These are phyloP conservation scores for Bassia scoparia DNA, from an alignment of 148 eudicot genomes.

Conservation along the genomic window DNA sequence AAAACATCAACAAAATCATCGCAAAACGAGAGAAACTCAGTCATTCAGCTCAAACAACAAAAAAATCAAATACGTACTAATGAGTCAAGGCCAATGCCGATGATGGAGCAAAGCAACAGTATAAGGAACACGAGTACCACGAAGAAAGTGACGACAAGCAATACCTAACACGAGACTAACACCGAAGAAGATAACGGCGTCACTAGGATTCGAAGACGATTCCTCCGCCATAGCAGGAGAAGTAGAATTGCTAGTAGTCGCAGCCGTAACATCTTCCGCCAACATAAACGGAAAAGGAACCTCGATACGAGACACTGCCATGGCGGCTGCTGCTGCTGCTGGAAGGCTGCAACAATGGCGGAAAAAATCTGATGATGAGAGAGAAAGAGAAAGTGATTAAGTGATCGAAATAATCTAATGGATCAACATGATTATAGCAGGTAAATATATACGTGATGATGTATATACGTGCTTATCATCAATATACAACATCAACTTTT, in stretches of 20 bases:
- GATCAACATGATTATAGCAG: too few species aligned
- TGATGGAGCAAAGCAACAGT: constrained; percentile 75
- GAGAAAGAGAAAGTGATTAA: too few species aligned
- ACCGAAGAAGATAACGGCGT: constrained; percentile 80
- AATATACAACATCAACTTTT: too few species aligned
- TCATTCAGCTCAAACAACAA: too few species aligned
- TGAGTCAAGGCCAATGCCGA: constrained; percentile 75
- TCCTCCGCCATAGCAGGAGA: background rate
- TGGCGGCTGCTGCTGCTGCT: too few species aligned
- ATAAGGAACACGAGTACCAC: constrained; percentile 84
- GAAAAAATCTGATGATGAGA: too few species aligned
- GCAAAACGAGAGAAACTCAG: too few species aligned
- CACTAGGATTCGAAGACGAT: constrained; percentile 46
- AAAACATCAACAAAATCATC: too few species aligned
- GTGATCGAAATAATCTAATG: too few species aligned
- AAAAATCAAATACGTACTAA: constrained; percentile 31
- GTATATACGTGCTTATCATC: too few species aligned
- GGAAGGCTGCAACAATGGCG: too few species aligned
- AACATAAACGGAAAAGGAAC: constrained; percentile 30
- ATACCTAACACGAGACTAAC: constrained; percentile 73
- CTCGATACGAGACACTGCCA: constrained; percentile 19
- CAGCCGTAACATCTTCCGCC: constrained; percentile 16
- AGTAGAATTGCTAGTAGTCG: background rate
- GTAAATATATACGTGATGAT: too few species aligned
- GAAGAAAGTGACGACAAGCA: constrained; percentile 67